Base-by-base conservation (phyloP, 179 eudicot species). In the Actinidia chinensis region DNA sequence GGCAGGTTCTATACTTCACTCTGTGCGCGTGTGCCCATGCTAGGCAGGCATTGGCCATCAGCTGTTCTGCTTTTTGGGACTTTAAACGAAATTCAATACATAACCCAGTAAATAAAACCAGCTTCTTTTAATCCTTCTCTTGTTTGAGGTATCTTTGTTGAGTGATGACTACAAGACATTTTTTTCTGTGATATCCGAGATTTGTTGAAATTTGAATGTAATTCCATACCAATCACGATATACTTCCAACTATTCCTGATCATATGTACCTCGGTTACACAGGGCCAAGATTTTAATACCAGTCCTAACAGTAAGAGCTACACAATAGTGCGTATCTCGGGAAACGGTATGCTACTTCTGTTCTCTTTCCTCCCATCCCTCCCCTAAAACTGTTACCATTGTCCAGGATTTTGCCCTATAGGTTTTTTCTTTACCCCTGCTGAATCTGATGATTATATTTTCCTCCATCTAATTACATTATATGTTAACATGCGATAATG, bases 311-410 rank as follows among this genome's bases (percentile, higher is more conserved):
- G 94, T 92, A 85, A 87, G 97, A 82, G 99, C 92, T 79, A 96
- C 93, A 80, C 99, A 96, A 96, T 96, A 78, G 98, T 94, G 47
- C 94, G 99, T 79, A 89, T 96, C 96, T 96, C 56, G 99, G 97
- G 79, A 96, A 96, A n/a, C n/a, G 97, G 99, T 95, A 50, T 70
- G 82, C 4, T 55, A 75, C 58, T 56, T 23, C n/a, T 40, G 2
- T 18, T 73, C 8, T 84, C 51, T 36, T 56, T 78, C 33, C 50
- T 73, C 68, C 64, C 22, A 23, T 54, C 56, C 12, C 56, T 2
- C 18, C 71, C n/a, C 18, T 8, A 4, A 69, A 69, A 25, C 17
- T 8, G 50, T 59, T 64, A 47, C 69, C n/a, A 48, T 68, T 50
- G 66, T 47, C 18, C 22, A 51, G n/a, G 28, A 33, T 56, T 15